Base-by-base conservation (phyloP, 1,139 yeast species). In the Yueomyces sp. region DNA sequence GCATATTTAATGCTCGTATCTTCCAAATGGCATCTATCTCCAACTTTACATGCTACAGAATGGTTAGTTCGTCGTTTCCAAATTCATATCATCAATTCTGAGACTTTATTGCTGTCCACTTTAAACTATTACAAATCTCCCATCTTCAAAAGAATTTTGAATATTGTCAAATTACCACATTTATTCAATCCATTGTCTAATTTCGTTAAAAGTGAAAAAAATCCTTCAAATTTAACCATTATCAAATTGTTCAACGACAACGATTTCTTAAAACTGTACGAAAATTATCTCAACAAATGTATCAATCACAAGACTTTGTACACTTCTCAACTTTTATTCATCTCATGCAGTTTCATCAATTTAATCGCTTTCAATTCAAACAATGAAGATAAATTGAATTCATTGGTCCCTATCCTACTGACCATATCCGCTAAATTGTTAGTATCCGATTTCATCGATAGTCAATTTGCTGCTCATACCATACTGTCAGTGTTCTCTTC, bases 51-150 rank as follows among this genome's bases (percentile, higher is more conserved):
- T 55, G 93, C 96, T 8, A 70, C 86, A 9, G 99, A 91, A 66
- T 91, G 98, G 98, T 75, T 91, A 36, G 81, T 91, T 28, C 81
- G 98, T 66, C 74, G 97, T 54, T 93, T 89, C 61, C 86, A 84
- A 59, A 77, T 85, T 51, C 91, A 91, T 58, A 70, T 84, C 40
- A 81, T 82, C 56, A 86, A 84, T 54, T 68, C 87, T 0, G 97
- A 91, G 59, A 59, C 70, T 46, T 59, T 91, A 36, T 57, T 93
- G 39, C 65, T 89, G 45, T 71, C 87, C 3, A 72, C 81, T 2
- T 68, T 91, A 53, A 94, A 96, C 29, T 84, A 83, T 63, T 86
- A 81, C 60, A 74, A 73, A 51, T 69, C 76, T 38, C 81, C 87
- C 0, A 69, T 83, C 3, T 91, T 91, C 62, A 72, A 78, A 42